Evolutionary conservation across 768 basidiomycete species (phyloP).

Genomic region (Suillus tomentosus): DNA sequence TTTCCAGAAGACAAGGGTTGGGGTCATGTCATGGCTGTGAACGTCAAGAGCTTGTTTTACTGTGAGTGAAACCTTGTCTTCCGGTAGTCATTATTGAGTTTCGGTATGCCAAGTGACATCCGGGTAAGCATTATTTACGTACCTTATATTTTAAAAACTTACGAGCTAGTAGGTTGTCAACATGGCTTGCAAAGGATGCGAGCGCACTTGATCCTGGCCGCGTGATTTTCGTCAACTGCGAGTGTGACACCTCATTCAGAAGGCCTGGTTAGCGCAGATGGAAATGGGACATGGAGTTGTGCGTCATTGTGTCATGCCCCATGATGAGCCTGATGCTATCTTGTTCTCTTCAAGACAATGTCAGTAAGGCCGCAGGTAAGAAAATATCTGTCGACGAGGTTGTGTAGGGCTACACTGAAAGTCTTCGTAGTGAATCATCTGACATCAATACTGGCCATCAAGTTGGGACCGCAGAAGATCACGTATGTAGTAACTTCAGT

Average conservation of each 20-base stretch:
- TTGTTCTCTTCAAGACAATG: constrained; percentile 51
- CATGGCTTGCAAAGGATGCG: constrained; percentile 65
- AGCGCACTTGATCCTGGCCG: constrained; percentile 65
- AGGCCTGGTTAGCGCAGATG: constrained; percentile 48
- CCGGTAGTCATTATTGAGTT: constrained; percentile 8
- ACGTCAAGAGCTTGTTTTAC: constrained; percentile 86
- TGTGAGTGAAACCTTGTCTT: constrained; percentile 43
- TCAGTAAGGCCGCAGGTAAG: constrained; percentile 80
- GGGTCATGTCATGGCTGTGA: constrained; percentile 81
- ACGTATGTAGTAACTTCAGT: constrained; percentile 50
- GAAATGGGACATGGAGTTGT: constrained; percentile 81
- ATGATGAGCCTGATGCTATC: constrained; percentile 5
- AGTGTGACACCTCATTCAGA: constrained; percentile 56
- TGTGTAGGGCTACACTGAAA: background rate
- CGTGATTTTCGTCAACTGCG: constrained; percentile 77
- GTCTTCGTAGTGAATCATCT: constrained; percentile 67
- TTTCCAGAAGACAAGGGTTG: constrained; percentile 84
- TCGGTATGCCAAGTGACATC: constrained; percentile 40
- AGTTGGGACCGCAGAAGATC: constrained; percentile 58
- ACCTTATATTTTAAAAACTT: background rate
- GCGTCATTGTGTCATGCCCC: constrained; percentile 33
- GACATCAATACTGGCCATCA: constrained; percentile 69
- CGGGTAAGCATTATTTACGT: constrained; percentile 32
- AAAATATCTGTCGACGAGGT: background rate
- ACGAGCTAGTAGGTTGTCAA: constrained; percentile 30